A percentile compares a stretch with the other conserved stretches of the same genome.
phyloP scores from a whole-genome alignment of 176 grass and related monocot genomes.

The Triticum dicoccoides region DNA sequence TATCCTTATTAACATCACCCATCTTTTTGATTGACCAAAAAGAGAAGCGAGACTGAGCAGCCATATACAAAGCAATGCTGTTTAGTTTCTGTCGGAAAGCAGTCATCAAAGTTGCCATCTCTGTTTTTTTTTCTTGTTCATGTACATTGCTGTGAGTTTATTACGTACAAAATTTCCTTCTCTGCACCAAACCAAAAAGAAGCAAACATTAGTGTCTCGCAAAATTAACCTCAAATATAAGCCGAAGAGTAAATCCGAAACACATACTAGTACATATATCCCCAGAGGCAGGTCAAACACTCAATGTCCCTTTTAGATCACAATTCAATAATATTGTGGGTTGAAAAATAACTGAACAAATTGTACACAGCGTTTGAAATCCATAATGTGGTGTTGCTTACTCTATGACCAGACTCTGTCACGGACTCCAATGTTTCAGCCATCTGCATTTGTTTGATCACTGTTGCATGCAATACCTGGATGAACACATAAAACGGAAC shows the following conservation, averaged over 20 bases:
- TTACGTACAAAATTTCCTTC: constrained; percentile 58
- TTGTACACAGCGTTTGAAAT: neutral
- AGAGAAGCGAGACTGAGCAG: constrained; percentile 1
- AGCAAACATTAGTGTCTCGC: neutral
- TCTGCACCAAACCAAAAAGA: constrained; percentile 42
- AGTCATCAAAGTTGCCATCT: constrained; percentile 22
- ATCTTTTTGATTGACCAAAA: constrained; percentile 26
- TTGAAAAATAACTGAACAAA: constrained; percentile 10
- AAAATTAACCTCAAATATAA: constrained; percentile 9
- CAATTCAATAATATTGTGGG: neutral
- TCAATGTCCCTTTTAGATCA: constrained; percentile 15
- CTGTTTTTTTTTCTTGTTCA: constrained; percentile 20
- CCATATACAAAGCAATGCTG: constrained; percentile 31
- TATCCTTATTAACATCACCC: constrained; percentile 30
- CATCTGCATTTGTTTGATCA: constrained; percentile 91
- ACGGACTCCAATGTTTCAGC: constrained; percentile 65
- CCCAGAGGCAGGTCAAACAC: neutral
- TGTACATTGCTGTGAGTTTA: constrained; percentile 47
- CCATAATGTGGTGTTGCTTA: constrained; percentile 31
- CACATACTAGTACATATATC: neutral
- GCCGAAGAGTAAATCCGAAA: neutral
- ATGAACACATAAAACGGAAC: constrained; percentile 17
- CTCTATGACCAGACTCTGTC: constrained; percentile 56
- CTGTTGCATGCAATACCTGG: constrained; percentile 85
- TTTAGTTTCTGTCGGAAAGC: constrained; percentile 14